Evolutionary conservation across 129 eudicot species (phyloP).

Genomic region (Lactuca sativa): DNA sequence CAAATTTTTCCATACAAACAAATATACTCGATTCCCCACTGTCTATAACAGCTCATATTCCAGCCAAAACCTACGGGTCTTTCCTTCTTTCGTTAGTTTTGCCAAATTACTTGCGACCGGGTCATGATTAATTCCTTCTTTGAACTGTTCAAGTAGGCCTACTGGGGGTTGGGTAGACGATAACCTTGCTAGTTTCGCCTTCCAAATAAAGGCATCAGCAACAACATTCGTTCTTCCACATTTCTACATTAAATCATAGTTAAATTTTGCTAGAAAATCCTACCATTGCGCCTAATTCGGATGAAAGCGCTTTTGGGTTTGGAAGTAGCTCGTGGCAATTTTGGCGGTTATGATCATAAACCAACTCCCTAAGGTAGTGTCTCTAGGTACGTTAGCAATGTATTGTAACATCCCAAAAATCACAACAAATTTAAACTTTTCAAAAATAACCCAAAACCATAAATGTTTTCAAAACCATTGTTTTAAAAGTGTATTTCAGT

Average conservation of each 20-base stretch:
- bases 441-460: too few relatives aligned
- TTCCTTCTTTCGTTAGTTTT: too few relatives aligned
- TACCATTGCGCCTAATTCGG: background rate
- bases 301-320: background rate
- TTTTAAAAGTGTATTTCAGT: too few relatives aligned
- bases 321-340: background rate
- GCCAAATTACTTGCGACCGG: too few relatives aligned
- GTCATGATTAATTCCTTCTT: too few relatives aligned
- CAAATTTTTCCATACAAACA: background rate
- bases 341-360: background rate
- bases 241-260: slow-evolving; percentile 15
- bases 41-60: background rate
- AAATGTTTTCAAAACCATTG: too few relatives aligned
- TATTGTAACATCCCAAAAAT: too few relatives aligned
- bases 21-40: background rate
- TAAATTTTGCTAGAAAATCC: background rate
- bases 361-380: background rate
- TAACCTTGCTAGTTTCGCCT: background rate
- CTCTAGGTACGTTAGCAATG: background rate
- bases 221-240: slow-evolving; percentile 4
- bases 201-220: slow-evolving; percentile 16
- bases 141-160: background rate
- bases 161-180: background rate
- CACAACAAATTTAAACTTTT: too few relatives aligned
- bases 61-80: background rate